Evolutionary conservation across 352 stramenopile genomes (phyloP).

Genomic region (Phytophthora podocarpi): DNA sequence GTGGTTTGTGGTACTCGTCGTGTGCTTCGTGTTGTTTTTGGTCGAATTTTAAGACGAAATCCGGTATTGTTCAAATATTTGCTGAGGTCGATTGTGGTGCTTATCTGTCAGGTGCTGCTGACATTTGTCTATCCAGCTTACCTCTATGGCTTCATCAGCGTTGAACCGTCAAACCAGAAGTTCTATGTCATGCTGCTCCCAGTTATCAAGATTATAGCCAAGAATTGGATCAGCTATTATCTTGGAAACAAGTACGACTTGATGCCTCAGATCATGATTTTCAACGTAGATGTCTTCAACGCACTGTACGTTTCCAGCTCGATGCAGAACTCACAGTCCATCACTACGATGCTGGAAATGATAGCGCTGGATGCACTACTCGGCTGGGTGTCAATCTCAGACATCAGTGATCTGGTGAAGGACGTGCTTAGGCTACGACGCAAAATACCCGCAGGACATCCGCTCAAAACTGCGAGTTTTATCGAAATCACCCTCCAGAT

Average conservation of each 20-base stretch:
- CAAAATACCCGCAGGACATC: not conserved
- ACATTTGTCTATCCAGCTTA: conserved; percentile 30
- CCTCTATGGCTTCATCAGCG: conserved; percentile 14
- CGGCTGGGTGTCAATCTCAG: not conserved
- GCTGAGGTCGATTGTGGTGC: conserved; percentile 8
- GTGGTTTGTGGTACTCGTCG: conserved; percentile 3
- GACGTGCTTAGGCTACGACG: not conserved
- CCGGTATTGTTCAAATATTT: conserved; percentile 2
- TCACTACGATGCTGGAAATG: not conserved
- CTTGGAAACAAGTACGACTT: conserved; percentile 7
- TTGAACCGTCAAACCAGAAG: conserved; percentile 40
- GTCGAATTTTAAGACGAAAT: conserved; percentile 4
- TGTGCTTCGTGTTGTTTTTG: conserved; percentile 10
- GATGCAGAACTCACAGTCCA: conserved; percentile 20
- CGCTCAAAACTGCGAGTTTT: not conserved
- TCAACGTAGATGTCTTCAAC: conserved; percentile 34
- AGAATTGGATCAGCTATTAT: conserved; percentile 16
- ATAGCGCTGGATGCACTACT: not conserved
- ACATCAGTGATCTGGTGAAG: not conserved
- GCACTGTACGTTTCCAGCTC: conserved; percentile 24
- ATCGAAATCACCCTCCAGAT: not conserved
- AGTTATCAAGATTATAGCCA: conserved; percentile 21
- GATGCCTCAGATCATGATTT: conserved; percentile 13
- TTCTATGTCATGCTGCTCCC: conserved; percentile 18
- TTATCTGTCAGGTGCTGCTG: conserved; percentile 32